Evolutionary conservation across 2,329 filamentous ascomycete species (phyloP), one percentile per base, ranked within the genome.

Genomic region (Davidsoniella virescens): DNA sequence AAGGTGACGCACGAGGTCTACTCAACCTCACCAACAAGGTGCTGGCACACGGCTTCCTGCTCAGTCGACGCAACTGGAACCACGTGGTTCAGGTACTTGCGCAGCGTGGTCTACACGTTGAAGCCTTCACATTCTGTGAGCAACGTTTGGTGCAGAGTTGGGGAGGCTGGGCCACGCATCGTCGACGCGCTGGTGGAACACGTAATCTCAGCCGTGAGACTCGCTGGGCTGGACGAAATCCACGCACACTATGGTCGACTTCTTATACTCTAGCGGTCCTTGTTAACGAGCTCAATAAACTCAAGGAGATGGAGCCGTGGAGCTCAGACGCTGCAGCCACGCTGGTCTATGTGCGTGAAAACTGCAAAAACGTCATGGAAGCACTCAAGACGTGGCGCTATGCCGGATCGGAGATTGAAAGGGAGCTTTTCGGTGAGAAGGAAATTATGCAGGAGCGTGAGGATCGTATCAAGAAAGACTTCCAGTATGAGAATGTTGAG

Each of bases 1-100:
- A 63, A 51, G 56, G 62, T 5, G 64, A 78, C 54, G 58, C 65
- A 5, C 60, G 64, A 9, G 70, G 68, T 17, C 65, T 85, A 10
- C 60, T 69, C 4, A 53, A 65, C 6, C 64, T 75, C 14, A 62
- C 87, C 25, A 62, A 69, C 18, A 63, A 72, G n/a, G 67, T 88
- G 9, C 67, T 76, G 7, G 60, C 62, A 1, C 70, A 73, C 39
- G 90, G 88, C 9, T 95, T 90, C 66, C 67, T 69, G 25, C 64
- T 95, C 52, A 81, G 86, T 59, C 80, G 76, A 60, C 73, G 73
- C 57, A 87, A 85, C 57, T 94, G 87, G 87, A 92, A 94, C 61
- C 70, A 75, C 47, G 80, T 84, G 55, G 72, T 94, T 50, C 76
- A 82, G 57, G 64, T 72, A 47, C 75, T 95, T 25, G 76, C 78